Evolutionary conservation across 208 protist genomes (phyloP), one percentile per base, ranked within the genome.

Genomic region (Phytomonas sp.): DNA sequence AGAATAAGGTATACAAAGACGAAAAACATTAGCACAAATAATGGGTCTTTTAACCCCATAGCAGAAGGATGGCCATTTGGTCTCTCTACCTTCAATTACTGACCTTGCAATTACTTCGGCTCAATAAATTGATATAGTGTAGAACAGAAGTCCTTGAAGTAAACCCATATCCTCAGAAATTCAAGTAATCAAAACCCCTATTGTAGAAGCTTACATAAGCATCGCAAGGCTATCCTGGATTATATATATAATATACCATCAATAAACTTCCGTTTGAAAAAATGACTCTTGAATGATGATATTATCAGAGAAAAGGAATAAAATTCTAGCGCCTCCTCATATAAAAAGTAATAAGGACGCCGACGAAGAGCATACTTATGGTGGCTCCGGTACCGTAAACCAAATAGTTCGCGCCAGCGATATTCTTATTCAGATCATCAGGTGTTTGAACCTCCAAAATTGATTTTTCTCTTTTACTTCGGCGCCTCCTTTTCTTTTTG

Each of bases 1-100:
- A 36, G 49, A 56, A 34, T 32, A 69, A 69, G 40, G 23, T 4
- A 69, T 37, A 56, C 45, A 1, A 26, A 33, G 4, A 60, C 59
- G 60, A 64, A 71, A 74, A 75, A 78, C 56, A 49, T 37, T 42
- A 56, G n/a, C 40, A 49, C 40, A 49, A 19, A 49, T 49, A 19
- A 23, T 49, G 14, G 19, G 12, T 3, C 3, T 49, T 19, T 49
- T 12, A 49, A 49, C 2, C 19, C 40, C 12, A 19, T 49, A 12
- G 40, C 19, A 49, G 40, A 49, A 19, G 40, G 1, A 4, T 19
- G 19, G 10, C 2, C 14, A 19, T 19, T 49, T 19, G 19, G 12
- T 3, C 14, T 19, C 6, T 23, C 40, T 49, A 49, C 40, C 2
- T 16, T 23, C 6, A 49, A 49, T 49, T 49, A 49, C 3, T 23